phyloP scores from a whole-genome alignment of 495 filamentous ascomycete genomes.

The Durotheca rogersii region DNA sequence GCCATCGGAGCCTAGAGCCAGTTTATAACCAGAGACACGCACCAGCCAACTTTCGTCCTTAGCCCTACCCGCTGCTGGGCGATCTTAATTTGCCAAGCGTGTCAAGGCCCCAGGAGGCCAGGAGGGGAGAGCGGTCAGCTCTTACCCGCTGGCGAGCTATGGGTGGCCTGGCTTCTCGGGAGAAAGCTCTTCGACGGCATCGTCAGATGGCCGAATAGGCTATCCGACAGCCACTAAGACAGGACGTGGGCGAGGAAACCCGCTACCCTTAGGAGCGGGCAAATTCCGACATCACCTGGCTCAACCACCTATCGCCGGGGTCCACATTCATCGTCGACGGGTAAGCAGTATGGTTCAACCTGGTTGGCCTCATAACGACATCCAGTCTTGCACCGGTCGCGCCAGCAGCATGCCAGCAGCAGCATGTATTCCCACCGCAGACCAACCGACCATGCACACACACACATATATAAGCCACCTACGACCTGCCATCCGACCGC shows the following conservation, averaged over 20 bases:
- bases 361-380: constrained; percentile 10
- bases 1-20: no score
- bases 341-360: no score
- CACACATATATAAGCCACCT: constrained; percentile 7
- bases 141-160: no score
- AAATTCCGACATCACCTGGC: no score
- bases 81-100: constrained; percentile 27
- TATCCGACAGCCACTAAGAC: constrained; percentile 7
- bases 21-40: constrained; percentile 26
- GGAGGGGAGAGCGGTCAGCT: constrained; percentile 26
- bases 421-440: constrained; percentile 2
- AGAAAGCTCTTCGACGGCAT: constrained; percentile 11
- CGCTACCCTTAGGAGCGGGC: no score
- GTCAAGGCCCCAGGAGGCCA: background rate
- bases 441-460: no score
- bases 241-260: constrained; percentile 1
- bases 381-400: background rate
- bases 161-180: constrained; percentile 1
- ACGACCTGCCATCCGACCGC: constrained; percentile 7
- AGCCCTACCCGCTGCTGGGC: constrained; percentile 31
- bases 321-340: constrained; percentile 14
- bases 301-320: constrained; percentile 12
- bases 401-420: no score
- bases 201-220: constrained; percentile 21
- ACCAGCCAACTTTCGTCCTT: constrained; percentile 23